A percentile compares a stretch with the other conserved stretches of the same genome.
These are phyloP conservation scores for Gossypioides kirkii DNA, from an alignment of 345 rosid genomes.

Conservation along the genomic window DNA sequence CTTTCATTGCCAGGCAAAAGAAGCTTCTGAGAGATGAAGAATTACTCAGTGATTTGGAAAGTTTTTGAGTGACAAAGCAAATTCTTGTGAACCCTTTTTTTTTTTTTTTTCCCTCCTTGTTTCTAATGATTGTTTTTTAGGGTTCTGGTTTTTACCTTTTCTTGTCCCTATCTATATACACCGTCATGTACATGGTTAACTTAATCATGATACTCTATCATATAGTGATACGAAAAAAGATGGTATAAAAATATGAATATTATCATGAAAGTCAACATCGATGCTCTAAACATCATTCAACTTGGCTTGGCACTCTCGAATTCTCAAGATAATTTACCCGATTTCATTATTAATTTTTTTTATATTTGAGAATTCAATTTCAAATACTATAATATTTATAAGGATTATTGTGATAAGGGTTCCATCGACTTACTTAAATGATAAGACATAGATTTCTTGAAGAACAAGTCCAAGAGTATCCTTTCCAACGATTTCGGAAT, in stretches of 20 bases:
- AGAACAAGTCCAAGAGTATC: not conserved
- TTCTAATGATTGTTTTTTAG: not conserved
- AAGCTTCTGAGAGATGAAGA: constrained; percentile 51
- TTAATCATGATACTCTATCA: too few relatives aligned
- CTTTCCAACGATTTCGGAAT: not conserved
- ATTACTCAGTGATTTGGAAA: constrained; percentile 16
- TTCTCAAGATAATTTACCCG: not conserved
- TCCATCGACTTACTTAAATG: not conserved
- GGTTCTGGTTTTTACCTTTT: not conserved
- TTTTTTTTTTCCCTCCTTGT: too few relatives aligned
- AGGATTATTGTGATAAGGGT: not conserved
- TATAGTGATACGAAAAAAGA: too few relatives aligned
- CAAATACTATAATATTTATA: not conserved
- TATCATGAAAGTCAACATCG: too few relatives aligned
- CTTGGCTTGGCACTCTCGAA: not conserved
- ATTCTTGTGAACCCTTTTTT: not conserved
- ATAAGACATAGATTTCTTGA: constrained; percentile 8
- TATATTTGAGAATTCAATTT: constrained; percentile 9
- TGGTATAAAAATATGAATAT: too few relatives aligned
- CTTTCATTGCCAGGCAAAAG: constrained; percentile 66
- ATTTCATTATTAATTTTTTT: not conserved
- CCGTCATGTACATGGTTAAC: not conserved
- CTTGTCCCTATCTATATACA: too few relatives aligned
- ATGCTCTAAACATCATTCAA: not conserved
- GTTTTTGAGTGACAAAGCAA: not conserved